Evolutionary conservation across 2,329 filamentous ascomycete genomes (phyloP).

Genomic region (Elsinoe ampelina): DNA sequence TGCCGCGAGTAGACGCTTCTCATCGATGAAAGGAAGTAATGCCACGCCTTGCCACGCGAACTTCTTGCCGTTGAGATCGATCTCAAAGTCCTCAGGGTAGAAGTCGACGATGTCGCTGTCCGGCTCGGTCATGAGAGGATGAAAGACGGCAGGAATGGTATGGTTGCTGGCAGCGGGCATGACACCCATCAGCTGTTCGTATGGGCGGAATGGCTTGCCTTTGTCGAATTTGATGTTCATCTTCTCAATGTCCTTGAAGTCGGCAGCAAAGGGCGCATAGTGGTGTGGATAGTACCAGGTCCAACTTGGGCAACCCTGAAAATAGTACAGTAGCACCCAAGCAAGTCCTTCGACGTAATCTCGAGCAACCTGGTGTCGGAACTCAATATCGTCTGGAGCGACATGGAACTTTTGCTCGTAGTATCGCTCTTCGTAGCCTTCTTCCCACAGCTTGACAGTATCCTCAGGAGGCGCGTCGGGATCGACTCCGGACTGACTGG

Average conservation of each 20-base stretch:
- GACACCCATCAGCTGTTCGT: conserved; percentile 97
- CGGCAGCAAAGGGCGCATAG: conserved; percentile 92
- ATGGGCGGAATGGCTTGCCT: conserved; percentile 77
- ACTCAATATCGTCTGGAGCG: conserved; percentile 68
- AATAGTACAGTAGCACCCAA: conserved; percentile 96
- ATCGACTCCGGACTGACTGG: conserved; percentile 32
- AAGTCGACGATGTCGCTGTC: conserved; percentile 95
- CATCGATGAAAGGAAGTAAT: conserved; percentile 90
- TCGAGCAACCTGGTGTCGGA: conserved; percentile 77
- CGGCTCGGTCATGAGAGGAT: conserved; percentile 77
- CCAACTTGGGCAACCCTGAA: conserved; percentile 97
- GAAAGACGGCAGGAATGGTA: conserved; percentile 79
- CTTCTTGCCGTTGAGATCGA: conserved; percentile 96
- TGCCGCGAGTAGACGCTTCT: conserved; percentile 70
- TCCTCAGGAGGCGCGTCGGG: conserved; percentile 61
- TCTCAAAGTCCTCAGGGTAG: conserved; percentile 86
- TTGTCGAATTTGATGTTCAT: conserved; percentile 75
- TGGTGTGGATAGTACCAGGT: conserved; percentile 99
- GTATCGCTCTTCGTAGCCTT: conserved; percentile 89
- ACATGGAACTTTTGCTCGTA: conserved; percentile 95
- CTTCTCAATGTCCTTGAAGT: conserved; percentile 75
- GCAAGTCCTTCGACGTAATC: conserved; percentile 91
- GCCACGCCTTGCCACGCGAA: conserved; percentile 97
- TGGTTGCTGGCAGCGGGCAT: conserved; percentile 88
- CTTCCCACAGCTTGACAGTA: conserved; percentile 84